Evolutionary conservation across 345 rosid species (phyloP).

Genomic region (Aquilaria sinensis): DNA sequence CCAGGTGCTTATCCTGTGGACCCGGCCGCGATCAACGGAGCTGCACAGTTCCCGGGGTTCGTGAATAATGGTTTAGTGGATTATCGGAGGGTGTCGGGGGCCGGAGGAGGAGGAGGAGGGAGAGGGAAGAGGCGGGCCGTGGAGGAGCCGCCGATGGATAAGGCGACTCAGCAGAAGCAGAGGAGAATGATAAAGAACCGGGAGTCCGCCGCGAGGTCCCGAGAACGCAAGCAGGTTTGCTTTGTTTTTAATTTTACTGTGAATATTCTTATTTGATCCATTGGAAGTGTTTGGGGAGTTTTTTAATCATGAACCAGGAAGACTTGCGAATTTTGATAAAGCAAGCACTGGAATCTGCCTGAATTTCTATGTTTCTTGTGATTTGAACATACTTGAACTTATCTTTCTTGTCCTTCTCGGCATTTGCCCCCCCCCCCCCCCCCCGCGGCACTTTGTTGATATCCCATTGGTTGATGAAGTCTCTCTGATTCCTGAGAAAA

Average conservation of each 20-base stretch:
- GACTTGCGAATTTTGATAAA: too few relatives aligned
- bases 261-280: neutral
- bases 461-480: too few relatives aligned
- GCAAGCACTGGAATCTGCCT: too few relatives aligned
- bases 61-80: constrained; percentile 13
- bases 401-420: too few relatives aligned
- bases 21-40: constrained; percentile 12
- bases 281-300: too few relatives aligned
- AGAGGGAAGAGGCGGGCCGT: constrained; percentile 48
- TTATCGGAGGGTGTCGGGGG: constrained; percentile 14
- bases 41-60: constrained; percentile 17
- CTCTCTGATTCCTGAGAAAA: too few relatives aligned
- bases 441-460: too few relatives aligned
- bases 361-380: too few relatives aligned
- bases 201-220: constrained; percentile 48
- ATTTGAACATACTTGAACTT: too few relatives aligned
- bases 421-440: too few relatives aligned
- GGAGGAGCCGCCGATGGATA: constrained; percentile 46
- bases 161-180: constrained; percentile 50
- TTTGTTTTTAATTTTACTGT: neutral
- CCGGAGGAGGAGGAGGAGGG: constrained; percentile 17
- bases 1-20: constrained; percentile 16
- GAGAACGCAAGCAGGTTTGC: constrained; percentile 42
- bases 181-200: constrained; percentile 48
- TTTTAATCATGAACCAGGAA: too few relatives aligned